These are phyloP conservation scores for Gaultheria prostrata DNA, from an alignment of 148 eudicot genomes.

Conservation along the genomic window DNA sequence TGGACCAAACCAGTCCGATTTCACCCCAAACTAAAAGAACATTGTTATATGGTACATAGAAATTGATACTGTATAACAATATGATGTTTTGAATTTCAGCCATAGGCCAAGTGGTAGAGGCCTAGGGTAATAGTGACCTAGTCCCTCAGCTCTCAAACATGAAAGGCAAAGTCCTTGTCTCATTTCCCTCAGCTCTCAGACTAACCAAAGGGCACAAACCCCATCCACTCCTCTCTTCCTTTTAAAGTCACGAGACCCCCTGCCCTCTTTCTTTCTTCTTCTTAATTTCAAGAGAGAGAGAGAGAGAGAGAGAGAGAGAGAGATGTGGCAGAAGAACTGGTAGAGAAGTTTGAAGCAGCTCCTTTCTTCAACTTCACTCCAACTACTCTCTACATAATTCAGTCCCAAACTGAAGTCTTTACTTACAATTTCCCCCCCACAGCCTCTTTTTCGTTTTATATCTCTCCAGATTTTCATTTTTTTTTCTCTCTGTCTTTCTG, in stretches of 20 bases:
- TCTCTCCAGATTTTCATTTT: slow-evolving; percentile 15
- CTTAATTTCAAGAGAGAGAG: neutral
- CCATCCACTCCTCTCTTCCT: slow-evolving; percentile 21
- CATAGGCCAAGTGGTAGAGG: slow-evolving; percentile 1
- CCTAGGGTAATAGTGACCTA: slow-evolving; percentile 36
- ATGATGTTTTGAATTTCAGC: too few relatives aligned
- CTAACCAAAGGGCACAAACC: slow-evolving; percentile 43
- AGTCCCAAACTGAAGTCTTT: slow-evolving; percentile 41
- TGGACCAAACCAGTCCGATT: too few relatives aligned
- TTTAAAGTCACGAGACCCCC: slow-evolving; percentile 68
- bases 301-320: slow-evolving; percentile 31
- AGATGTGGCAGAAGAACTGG: slow-evolving; percentile 56
- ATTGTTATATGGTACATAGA: too few relatives aligned
- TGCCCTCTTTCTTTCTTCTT: slow-evolving; percentile 11
- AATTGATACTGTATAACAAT: too few relatives aligned
- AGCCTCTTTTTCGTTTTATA: neutral
- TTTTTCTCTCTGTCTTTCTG: slow-evolving; percentile 21
- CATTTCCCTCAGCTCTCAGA: slow-evolving; percentile 30
- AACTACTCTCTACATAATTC: slow-evolving; percentile 31
- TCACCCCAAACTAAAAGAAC: too few relatives aligned
- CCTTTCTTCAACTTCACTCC: slow-evolving; percentile 44
- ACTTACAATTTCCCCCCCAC: slow-evolving; percentile 26
- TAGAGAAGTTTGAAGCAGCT: slow-evolving; percentile 52
- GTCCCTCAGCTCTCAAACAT: slow-evolving; percentile 10
- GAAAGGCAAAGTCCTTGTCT: slow-evolving; percentile 53